Evolutionary conservation across 495 filamentous ascomycete genomes (phyloP).

Genomic region (Astrothelium subdiscretum): DNA sequence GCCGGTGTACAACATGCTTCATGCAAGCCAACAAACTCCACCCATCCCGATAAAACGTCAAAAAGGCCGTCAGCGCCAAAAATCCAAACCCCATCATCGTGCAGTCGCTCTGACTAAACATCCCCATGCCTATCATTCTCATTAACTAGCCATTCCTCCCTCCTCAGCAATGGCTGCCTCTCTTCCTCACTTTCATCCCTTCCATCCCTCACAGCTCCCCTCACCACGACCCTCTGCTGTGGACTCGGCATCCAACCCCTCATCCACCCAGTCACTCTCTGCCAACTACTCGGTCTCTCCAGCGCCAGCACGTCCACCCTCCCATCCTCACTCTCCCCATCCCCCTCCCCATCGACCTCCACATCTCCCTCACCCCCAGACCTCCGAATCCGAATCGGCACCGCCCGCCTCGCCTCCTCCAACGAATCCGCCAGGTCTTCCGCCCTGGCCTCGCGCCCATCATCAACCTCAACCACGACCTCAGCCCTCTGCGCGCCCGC

Average conservation of each 20-base stretch:
- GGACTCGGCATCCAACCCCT: conserved; percentile 49
- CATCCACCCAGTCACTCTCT: conserved; percentile 53
- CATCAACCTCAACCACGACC: conserved; percentile 26
- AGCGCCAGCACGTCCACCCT: neutral
- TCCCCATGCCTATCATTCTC: neutral
- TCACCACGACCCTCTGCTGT: neutral
- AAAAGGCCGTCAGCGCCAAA: too few relatives aligned
- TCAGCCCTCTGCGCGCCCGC: conserved; percentile 20
- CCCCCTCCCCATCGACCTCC: conserved; percentile 26
- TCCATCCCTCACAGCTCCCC: neutral
- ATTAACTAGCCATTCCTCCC: neutral
- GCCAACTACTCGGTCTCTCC: conserved; percentile 31
- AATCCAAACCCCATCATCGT: too few relatives aligned
- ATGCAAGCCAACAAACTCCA: neutral
- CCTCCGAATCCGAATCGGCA: neutral
- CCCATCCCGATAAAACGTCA: too few relatives aligned
- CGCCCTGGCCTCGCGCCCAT: conserved; percentile 24
- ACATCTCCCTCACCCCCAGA: conserved; percentile 28
- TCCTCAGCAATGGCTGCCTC: neutral
- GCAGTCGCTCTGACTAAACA: too few relatives aligned
- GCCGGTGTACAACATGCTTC: neutral
- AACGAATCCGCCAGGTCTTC: conserved; percentile 27
- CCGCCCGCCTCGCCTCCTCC: neutral
- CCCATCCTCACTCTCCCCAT: conserved; percentile 21
- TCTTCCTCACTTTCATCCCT: neutral